Base-by-base conservation (phyloP, 2,329 filamentous ascomycete genomes). In the Penicillium sp. region DNA sequence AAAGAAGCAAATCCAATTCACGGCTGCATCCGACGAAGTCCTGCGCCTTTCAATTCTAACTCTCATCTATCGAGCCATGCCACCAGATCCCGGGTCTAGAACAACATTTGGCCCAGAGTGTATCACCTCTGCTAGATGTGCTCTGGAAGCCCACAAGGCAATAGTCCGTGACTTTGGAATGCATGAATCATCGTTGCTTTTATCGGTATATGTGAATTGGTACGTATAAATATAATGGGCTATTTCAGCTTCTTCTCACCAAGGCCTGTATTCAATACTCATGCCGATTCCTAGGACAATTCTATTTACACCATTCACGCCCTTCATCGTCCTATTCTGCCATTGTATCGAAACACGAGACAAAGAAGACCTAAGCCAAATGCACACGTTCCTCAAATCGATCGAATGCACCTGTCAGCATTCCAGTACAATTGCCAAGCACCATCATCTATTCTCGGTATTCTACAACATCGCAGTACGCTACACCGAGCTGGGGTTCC, bases 301-400 rank as follows among this genome's bases (percentile, higher is more conserved):
- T 35, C 60, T 69, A 8, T 64, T 74, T 59, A 66, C 71, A 10
- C 73, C 73, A 1, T 75, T 76, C 55, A 73, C 70, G 14, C 73
- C 73, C 1, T 76, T 75, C 47, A 74, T 75, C 10, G 71, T 75
- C 4, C 59, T 74, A n/a, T 75, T 75, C 57, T 72, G 72, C 55
- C 69, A 75, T 45, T 63, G 62, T 3, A 70, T 76, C 16, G 81
- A 85, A 61, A 81, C 81, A 1, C 76, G 79, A 6, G 67, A 75
- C 29, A 69, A 73, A 8, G 68, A 68, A 5, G 83, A 86, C 61
- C 73, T 86, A 11, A 29, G 16, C 26, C 50, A 29, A 13, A 57
- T 57, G 51, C 50, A 44, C 20, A 39, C 31, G 5, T 57, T 57
- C 45, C 42, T 54, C 20, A 39, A 43, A 13, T 57, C 55, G 2